phyloP scores from a whole-genome alignment of 2,329 filamentous ascomycete genomes.

The Cladosporium colombiae region DNA sequence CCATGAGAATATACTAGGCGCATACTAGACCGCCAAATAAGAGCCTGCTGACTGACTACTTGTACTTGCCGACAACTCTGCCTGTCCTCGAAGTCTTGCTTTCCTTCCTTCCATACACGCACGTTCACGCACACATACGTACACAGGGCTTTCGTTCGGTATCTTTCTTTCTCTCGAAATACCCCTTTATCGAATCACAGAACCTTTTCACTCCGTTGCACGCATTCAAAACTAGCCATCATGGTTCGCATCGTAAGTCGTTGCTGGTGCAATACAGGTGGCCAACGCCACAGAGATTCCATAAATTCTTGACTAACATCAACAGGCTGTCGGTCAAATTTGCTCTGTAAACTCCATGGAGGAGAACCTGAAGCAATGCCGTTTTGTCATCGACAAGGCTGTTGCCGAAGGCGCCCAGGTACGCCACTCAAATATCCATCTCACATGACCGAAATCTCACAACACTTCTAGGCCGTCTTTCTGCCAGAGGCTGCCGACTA shows the following conservation, averaged over 20 bases:
- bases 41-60: neutral
- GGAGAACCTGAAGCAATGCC: slow-evolving; percentile 79
- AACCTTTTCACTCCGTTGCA: neutral
- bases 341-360: slow-evolving; percentile 78
- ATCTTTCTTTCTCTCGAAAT: neutral
- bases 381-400: slow-evolving; percentile 69
- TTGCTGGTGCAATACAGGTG: neutral
- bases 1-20: neutral
- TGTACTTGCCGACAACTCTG: neutral
- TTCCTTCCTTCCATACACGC: neutral
- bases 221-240: neutral
- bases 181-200: neutral
- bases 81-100: neutral
- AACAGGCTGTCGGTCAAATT: slow-evolving; percentile 82
- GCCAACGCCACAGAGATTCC: neutral
- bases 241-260: slow-evolving; percentile 17
- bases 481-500: slow-evolving; percentile 92
- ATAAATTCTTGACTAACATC: neutral
- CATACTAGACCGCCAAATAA: neutral
- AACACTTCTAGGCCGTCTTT: slow-evolving; percentile 66
- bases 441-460: neutral
- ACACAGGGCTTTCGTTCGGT: neutral
- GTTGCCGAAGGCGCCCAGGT: slow-evolving; percentile 77
- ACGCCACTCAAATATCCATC: neutral
- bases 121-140: neutral